Percentiles rank a stretch among this genome's conserved stretches.
Conservation (phyloP, 768 basidiomycete genomes). For the Chiua virens region DNA sequence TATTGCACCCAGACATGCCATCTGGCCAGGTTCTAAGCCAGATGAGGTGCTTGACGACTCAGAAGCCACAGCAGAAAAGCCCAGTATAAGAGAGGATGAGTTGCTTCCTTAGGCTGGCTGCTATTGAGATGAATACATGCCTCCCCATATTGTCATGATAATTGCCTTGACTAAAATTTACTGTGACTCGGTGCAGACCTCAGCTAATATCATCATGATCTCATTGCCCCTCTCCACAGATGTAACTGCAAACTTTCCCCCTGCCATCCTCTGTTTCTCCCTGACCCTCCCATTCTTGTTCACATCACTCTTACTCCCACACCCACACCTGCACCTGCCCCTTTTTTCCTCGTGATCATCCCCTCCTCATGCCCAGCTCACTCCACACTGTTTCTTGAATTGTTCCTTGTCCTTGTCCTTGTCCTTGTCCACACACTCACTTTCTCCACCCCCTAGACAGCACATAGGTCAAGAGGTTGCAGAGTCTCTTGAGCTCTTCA, state of each 20-base stretch:
- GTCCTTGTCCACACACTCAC: slow-evolving; percentile 2
- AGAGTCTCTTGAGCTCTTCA: slow-evolving; percentile 78
- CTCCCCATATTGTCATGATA: slow-evolving; percentile 33
- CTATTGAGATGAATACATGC: slow-evolving; percentile 43
- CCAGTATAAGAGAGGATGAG: too few relatives aligned
- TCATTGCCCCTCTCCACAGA: too few relatives aligned
- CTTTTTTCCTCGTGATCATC: slow-evolving; percentile 25
- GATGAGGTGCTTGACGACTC: slow-evolving; percentile 55
- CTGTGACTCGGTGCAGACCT: not conserved
- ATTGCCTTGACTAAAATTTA: not conserved
- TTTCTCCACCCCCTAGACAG: not conserved
- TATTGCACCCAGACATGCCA: slow-evolving; percentile 89
- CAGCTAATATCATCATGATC: slow-evolving; percentile 1
- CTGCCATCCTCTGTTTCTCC: slow-evolving; percentile 28
- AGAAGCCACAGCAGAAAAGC: too few relatives aligned
- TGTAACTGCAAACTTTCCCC: too few relatives aligned
- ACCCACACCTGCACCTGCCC: slow-evolving; percentile 33
- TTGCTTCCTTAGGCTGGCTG: too few relatives aligned
- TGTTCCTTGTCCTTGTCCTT: slow-evolving; percentile 28
- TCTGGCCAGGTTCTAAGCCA: slow-evolving; percentile 73
- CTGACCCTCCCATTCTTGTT: slow-evolving; percentile 30
- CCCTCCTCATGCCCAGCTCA: slow-evolving; percentile 20
- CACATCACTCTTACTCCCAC: too few relatives aligned
- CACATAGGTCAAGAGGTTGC: slow-evolving; percentile 81
- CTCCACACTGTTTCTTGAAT: slow-evolving; percentile 34